Evolutionary conservation across 1,284 basidiomycete species (phyloP), one percentile per base, ranked within the genome.

Genomic region (Ceratobasidium sp.): DNA sequence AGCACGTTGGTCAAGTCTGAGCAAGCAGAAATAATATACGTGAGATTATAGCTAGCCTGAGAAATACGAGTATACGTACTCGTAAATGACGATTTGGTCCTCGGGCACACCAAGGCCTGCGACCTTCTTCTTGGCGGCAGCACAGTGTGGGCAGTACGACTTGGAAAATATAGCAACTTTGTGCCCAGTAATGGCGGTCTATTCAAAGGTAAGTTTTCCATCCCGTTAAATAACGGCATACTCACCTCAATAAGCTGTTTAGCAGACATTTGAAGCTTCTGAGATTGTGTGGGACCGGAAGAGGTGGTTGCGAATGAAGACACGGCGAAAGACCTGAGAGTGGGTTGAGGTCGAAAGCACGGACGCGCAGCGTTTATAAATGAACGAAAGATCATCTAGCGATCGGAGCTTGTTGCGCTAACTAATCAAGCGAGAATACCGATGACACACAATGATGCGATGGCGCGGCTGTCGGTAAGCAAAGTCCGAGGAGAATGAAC

Each of bases 101-200:
- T 82, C 76, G 0, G 84, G 81, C 74, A 84, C 89, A 25, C 17
- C 20, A 3, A 73, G 71, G 13, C 73, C 71, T 1, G 75, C 73
- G 72, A 92, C 82, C 22, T 22, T 42, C 25, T 12, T 20, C 77
- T 91, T 91, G 38, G 88, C 84, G 8, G 77, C 77, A 70, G 72
- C 79, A 81, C 87, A 89, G 78, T 83, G 89, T 7, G 86, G 85
- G 77, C 85, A 92, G 54, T 77, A 85, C 10, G 81, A 79, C 81
- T 92, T 91, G 68, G 89, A 90, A 77, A 92, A 92, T 69, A 92
- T 84, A 47, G 82, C 80, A 70, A 91, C 82, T 75, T 83, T 85
- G 82, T 87, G 83, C 22, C 82, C 78, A 7, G 78, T 70, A 73
- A 91, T 86, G 34, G 84, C 78, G 64, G 76, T 75, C 88, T 90